Percentiles rank a stretch among this genome's conserved stretches.
Conservation (phyloP, 192 early-diverging fungal species). For the Allomyces macrogynus region DNA sequence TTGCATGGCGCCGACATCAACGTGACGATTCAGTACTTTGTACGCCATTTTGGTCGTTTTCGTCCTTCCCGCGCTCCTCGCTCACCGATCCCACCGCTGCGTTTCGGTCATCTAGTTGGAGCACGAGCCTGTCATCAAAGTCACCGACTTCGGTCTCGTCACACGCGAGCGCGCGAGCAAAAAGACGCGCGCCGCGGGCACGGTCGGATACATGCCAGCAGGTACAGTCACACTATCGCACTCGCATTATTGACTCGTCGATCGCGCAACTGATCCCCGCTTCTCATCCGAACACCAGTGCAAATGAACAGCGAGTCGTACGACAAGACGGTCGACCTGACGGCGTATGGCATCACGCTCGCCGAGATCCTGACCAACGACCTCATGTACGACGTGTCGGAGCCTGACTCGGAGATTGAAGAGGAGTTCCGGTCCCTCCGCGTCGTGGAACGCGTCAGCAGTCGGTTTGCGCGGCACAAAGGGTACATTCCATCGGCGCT, state of each 20-base stretch:
- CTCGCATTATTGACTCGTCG: too few relatives aligned
- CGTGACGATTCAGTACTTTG: background rate
- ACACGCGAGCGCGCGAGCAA: background rate
- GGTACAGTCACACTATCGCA: background rate
- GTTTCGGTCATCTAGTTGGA: background rate
- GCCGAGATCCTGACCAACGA: background rate
- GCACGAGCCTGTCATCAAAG: background rate
- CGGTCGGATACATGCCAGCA: background rate
- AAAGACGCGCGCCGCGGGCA: background rate
- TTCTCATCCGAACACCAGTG: background rate
- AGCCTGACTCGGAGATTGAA: background rate
- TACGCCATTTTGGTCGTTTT: background rate
- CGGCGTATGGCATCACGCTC: background rate
- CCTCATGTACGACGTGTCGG: background rate
- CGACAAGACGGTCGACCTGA: background rate
- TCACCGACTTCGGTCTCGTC: background rate
- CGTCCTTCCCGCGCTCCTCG: background rate
- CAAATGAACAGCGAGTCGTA: background rate
- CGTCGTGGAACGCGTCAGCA: background rate
- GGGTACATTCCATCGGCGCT: background rate
- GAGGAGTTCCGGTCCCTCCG: background rate
- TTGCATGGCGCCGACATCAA: background rate
- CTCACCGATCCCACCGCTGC: too few relatives aligned
- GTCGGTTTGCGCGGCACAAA: background rate
- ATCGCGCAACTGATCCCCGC: too few relatives aligned